phyloP scores from a whole-genome alignment of 1,139 yeast genomes.

The Blastobotrys serpentis region DNA sequence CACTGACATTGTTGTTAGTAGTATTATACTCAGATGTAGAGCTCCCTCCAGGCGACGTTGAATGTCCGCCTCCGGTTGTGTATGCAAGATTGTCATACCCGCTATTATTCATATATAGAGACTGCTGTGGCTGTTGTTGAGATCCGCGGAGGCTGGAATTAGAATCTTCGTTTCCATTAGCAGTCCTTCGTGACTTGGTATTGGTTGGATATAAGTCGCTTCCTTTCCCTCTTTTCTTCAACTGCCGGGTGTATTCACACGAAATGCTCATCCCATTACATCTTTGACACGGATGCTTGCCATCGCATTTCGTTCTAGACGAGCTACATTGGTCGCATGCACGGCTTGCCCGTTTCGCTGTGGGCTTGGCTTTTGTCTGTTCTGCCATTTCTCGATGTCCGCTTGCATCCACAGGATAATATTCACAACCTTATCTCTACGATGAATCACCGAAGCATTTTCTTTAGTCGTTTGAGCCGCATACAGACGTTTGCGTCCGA shows the following conservation, averaged over 20 bases:
- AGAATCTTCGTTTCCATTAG: constrained; percentile 6
- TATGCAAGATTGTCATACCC: background rate
- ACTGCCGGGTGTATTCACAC: constrained; percentile 20
- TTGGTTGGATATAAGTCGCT: constrained; percentile 22
- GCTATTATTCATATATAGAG: constrained; percentile 7
- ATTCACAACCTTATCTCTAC: background rate
- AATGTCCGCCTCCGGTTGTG: constrained; percentile 7
- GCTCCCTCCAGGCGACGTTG: constrained; percentile 11
- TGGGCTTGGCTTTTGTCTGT: background rate
- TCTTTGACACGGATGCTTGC: constrained; percentile 15
- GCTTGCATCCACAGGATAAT: background rate
- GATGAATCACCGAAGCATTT: no score
- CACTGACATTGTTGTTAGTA: background rate
- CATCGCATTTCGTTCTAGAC: constrained; percentile 18
- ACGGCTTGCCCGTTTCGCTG: constrained; percentile 12
- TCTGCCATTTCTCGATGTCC: constrained; percentile 2
- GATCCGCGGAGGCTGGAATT: background rate
- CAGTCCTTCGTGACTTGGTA: constrained; percentile 9
- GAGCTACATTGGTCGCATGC: constrained; percentile 17
- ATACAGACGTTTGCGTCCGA: no score
- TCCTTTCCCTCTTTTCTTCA: constrained; percentile 23
- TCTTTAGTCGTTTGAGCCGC: no score
- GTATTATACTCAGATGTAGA: constrained; percentile 10
- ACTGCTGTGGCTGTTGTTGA: constrained; percentile 1
- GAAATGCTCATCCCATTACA: constrained; percentile 14